These are phyloP conservation scores for Metschnikowia amazonensis DNA, from an alignment of 805 yeast species.

Conservation along the genomic window DNA sequence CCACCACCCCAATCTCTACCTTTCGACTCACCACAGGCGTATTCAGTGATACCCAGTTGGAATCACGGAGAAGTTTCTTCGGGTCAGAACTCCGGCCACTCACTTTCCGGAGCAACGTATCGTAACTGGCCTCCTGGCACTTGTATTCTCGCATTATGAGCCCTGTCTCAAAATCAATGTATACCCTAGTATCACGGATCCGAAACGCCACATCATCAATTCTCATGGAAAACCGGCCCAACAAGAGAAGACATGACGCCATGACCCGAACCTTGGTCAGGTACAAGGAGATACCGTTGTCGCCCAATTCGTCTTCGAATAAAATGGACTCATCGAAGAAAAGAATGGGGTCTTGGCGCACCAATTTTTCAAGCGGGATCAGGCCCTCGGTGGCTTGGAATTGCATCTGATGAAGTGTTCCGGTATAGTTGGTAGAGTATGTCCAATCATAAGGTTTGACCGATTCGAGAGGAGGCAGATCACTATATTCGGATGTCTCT, in stretches of 20 bases:
- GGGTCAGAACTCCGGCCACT: slow-evolving; percentile 34
- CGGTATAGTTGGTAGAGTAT: slow-evolving; percentile 75
- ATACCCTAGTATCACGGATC: slow-evolving; percentile 80
- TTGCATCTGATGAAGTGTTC: slow-evolving; percentile 38
- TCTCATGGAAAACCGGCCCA: slow-evolving; percentile 76
- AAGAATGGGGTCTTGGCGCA: slow-evolving; percentile 76
- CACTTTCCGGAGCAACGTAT: slow-evolving; percentile 26
- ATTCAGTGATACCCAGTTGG: slow-evolving; percentile 65
- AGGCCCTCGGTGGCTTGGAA: slow-evolving; percentile 22
- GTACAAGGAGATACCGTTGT: slow-evolving; percentile 83
- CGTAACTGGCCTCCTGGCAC: slow-evolving; percentile 45
- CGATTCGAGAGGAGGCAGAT: slow-evolving; percentile 43
- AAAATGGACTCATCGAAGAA: slow-evolving; percentile 86
- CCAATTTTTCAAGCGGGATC: slow-evolving; percentile 70
- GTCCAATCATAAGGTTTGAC: slow-evolving; percentile 96
- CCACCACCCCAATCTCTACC: slow-evolving; percentile 14
- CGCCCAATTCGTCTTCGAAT: slow-evolving; percentile 94
- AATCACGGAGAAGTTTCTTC: slow-evolving; percentile 60
- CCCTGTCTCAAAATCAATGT: slow-evolving; percentile 66
- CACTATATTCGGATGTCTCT: background rate
- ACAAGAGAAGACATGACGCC: slow-evolving; percentile 70
- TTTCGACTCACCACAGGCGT: slow-evolving; percentile 40
- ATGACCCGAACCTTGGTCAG: slow-evolving; percentile 83
- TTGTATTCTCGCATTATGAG: slow-evolving; percentile 73
- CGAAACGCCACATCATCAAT: slow-evolving; percentile 88